phyloP scores from a whole-genome alignment of 345 rosid genomes.

The Murraya paniculata region DNA sequence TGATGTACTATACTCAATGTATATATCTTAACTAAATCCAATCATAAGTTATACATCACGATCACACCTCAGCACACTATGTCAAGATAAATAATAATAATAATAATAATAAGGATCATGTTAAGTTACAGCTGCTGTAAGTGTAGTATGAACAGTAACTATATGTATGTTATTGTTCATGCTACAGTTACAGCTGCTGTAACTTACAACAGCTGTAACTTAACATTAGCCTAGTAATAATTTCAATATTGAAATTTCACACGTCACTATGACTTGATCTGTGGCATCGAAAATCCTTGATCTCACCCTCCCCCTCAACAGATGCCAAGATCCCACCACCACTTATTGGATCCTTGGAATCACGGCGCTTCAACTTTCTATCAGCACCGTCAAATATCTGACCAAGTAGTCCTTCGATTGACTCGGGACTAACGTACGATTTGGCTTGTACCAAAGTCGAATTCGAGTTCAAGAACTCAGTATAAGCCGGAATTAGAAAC shows the following conservation, averaged over 20 bases:
- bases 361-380: slow-evolving; percentile 33
- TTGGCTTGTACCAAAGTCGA: slow-evolving; percentile 17
- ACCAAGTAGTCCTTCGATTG: slow-evolving; percentile 23
- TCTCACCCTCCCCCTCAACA: slow-evolving; percentile 24
- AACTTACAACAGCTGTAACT: too few species aligned
- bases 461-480: slow-evolving; percentile 31
- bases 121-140: too few species aligned
- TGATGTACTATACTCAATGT: too few species aligned
- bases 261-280: slow-evolving; percentile 25
- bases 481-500: slow-evolving; percentile 42
- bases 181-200: too few species aligned
- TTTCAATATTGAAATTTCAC: background rate
- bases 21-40: background rate
- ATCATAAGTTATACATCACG: background rate
- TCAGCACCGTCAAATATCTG: slow-evolving; percentile 32
- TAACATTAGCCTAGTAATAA: too few species aligned
- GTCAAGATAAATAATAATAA: too few species aligned
- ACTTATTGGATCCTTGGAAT: slow-evolving; percentile 21
- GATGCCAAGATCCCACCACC: slow-evolving; percentile 15
- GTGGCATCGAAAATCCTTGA: slow-evolving; percentile 27
- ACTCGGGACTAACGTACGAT: slow-evolving; percentile 32
- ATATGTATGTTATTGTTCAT: too few species aligned
- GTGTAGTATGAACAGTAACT: too few species aligned
- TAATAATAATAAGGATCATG: too few species aligned
- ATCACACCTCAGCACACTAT: background rate